Base-by-base conservation (phyloP, 2,329 filamentous ascomycete species). In the Pseudogymnoascus sp. region DNA sequence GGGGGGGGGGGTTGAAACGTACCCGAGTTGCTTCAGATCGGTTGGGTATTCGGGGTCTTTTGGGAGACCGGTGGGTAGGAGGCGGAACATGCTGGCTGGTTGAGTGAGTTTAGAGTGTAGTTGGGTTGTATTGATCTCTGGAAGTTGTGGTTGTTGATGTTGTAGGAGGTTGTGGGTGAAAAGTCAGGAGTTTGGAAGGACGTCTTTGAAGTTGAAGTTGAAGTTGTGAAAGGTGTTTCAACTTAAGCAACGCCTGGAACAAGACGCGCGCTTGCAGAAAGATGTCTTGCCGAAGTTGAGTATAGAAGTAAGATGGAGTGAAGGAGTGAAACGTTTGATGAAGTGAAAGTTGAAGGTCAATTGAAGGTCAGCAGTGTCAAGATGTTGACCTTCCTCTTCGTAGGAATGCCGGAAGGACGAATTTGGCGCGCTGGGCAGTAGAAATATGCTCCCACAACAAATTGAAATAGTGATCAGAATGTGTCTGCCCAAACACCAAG, bases 21-120 rank as follows among this genome's bases (percentile, higher is more conserved):
- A 92, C 88, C 90, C 92, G 3, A 97, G 82, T 59, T 81, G 75
- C 61, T 82, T 75, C 26, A 97, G 76, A 66, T 88, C 77, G 0
- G 78, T 73, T 9, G 84, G 79, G 69, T 88, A 95, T 10, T 76
- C 69, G 0, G 83, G 80, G 68, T 96, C 89, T 59, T 76, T 71
- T n/a, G 89, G 88, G 2, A 95, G 82, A 65, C 83, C 80, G 7
- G 80, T 78, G 74, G 82, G 82, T 37, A 79, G 77, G 60, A 88
- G 87, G 57, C 86, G 83, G 70, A 94, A 96, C 91, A 96, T 94
- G 37, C 58, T 59, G 23, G n/a, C 0, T 19, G 13, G 19, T 59
- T 55, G 15, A 8, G 18, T 30, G 34, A 28, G 58, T 9, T n/a
- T 19, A 6, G 37, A 10, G 18, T 33, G 41, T 2, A 33, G 7